Conservation (phyloP, 2,329 filamentous ascomycete species). For the Fusarium irregulare region DNA sequence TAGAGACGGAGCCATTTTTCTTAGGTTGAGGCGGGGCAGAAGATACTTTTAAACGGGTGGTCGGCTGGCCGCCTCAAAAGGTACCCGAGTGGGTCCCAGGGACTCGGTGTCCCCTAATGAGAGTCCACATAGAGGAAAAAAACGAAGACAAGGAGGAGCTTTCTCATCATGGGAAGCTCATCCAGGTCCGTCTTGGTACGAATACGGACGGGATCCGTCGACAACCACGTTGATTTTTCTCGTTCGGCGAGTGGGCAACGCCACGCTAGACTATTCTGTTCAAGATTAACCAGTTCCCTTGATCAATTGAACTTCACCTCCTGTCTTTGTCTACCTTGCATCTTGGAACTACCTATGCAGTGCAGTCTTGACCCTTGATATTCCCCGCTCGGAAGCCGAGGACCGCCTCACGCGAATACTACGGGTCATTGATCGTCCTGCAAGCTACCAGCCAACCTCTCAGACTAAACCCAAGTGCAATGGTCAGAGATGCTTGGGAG, state of each 20-base stretch:
- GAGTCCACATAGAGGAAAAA: constrained; percentile 21
- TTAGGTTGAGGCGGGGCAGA: constrained; percentile 31
- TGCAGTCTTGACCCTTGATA: constrained; percentile 19
- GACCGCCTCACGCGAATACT: constrained; percentile 32
- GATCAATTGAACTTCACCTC: constrained; percentile 7
- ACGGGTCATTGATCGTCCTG: constrained; percentile 30
- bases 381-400: constrained; percentile 45
- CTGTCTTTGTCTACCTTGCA: neutral
- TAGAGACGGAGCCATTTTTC: constrained; percentile 25
- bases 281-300: neutral
- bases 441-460: constrained; percentile 18
- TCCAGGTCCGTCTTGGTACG: constrained; percentile 27
- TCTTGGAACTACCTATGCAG: constrained; percentile 1
- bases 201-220: constrained; percentile 33
- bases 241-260: constrained; percentile 37
- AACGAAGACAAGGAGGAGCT: constrained; percentile 29
- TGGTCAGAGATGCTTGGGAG: neutral
- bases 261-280: neutral
- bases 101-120: constrained; percentile 21
- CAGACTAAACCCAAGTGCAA: constrained; percentile 12
- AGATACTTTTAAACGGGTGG: constrained; percentile 30
- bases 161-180: constrained; percentile 33
- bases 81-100: constrained; percentile 35
- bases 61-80: constrained; percentile 21
- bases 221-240: constrained; percentile 45